These are phyloP conservation scores for Friedmanniomyces simplex DNA, from an alignment of 495 filamentous ascomycete species.

Conservation along the genomic window DNA sequence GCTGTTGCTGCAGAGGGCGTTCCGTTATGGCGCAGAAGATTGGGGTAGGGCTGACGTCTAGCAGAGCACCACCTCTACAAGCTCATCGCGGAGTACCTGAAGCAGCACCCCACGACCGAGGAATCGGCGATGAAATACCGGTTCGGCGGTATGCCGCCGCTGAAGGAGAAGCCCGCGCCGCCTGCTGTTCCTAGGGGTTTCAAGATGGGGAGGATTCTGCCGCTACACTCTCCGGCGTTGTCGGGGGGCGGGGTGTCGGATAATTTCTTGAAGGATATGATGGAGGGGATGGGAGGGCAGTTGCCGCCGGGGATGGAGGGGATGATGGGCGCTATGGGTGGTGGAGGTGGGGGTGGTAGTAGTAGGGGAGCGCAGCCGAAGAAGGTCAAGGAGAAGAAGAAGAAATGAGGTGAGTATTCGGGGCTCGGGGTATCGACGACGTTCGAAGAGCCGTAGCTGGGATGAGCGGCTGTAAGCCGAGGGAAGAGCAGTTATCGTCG, in stretches of 20 bases:
- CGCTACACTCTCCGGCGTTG: slow-evolving; percentile 76
- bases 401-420: slow-evolving; percentile 1
- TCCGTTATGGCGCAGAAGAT: background rate
- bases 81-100: slow-evolving; percentile 62
- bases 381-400: slow-evolving; percentile 13
- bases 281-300: slow-evolving; percentile 75
- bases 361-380: background rate
- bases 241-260: slow-evolving; percentile 92
- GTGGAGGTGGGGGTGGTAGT: slow-evolving; percentile 29
- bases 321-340: background rate
- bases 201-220: slow-evolving; percentile 78
- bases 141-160: slow-evolving; percentile 55
- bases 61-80: slow-evolving; percentile 76
- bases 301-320: slow-evolving; percentile 37
- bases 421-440: background rate
- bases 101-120: slow-evolving; percentile 62
- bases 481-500: too few species aligned
- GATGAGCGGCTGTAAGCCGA: too few species aligned
- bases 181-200: slow-evolving; percentile 79
- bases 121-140: slow-evolving; percentile 54
- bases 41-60: slow-evolving; percentile 8
- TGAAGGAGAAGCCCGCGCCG: slow-evolving; percentile 48
- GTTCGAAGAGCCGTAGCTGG: background rate
- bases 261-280: slow-evolving; percentile 94
- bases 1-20: too few species aligned